Evolutionary conservation across 768 basidiomycete species (phyloP), one percentile per base, ranked within the genome.

Genomic region (Saitozyma podzolica): DNA sequence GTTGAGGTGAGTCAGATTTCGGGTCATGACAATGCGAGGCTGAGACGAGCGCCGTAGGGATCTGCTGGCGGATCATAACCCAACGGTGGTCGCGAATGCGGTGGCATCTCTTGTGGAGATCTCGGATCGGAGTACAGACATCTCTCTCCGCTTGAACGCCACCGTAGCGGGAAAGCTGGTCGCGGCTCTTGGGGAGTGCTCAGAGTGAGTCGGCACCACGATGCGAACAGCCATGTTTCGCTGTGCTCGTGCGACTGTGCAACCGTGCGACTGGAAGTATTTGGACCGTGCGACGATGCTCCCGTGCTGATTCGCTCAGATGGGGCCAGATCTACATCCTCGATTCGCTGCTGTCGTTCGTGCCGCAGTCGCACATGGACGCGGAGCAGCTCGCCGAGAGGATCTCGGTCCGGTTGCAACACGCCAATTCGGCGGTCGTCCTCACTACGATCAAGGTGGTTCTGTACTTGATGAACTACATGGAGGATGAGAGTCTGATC

Each of bases 311-410:
- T 6, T 6, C 13, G 11, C 45, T 47, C 76, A 99, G 95, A 80
- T 99, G 96, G 96, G 95, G 95, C 0, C 94, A 97, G 79, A 92
- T 97, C 56, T 99, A 98, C 76, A 98, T 99, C 67, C 83, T 99
- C 48, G 96, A 99, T 78, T 91, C 91, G 1, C 80, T 99, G 40
- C 80, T 99, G 59, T 90, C 93, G 45, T 98, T 89, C 77, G 90
- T 96, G n/a, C 96, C 96, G 5, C 89, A 92, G 69, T 83, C 84
- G 58, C 85, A 90, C 61, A 82, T 85, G 17, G 96, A 99, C 74
- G 96, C 96, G 9, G 92, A 96, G 80, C 82, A 90, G 42, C 88
- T 98, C 82, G 92, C 90, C n/a, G 96, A 99, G 78, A 88, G 95
- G 40, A 89, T 99, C 66, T 87, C 93, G 51, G 85, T 92, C 52